Percentiles rank a stretch among this genome's conserved stretches.
Evolutionary conservation across 2,329 filamentous ascomycete species (phyloP).

Genomic region (Clarireedia monteithiana): DNA sequence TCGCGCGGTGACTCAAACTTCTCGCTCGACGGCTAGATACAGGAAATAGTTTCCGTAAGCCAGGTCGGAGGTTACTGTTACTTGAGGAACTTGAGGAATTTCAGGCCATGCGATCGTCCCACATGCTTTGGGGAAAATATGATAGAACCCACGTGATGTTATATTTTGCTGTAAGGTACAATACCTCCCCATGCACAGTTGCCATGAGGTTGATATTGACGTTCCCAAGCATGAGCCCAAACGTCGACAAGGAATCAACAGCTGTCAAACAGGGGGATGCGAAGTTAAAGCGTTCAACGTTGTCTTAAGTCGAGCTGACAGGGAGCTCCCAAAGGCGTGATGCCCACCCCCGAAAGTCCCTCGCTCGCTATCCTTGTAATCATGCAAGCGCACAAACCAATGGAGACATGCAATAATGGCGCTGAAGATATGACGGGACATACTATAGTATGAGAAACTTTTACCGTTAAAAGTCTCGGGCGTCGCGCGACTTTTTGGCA

Average conservation of each 20-base stretch:
- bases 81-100: not conserved
- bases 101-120: conserved; percentile 5
- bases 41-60: conserved; percentile 3
- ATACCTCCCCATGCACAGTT: conserved; percentile 1
- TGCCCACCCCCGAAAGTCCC: not conserved
- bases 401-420: not conserved
- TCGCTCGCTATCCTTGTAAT: conserved; percentile 10
- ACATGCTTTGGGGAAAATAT: not conserved
- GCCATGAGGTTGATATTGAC: conserved; percentile 21
- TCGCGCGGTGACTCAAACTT: conserved; percentile 8
- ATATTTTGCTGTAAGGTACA: conserved; percentile 14
- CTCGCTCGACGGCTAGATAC: conserved; percentile 5
- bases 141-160: conserved; percentile 1
- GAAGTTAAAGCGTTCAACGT: conserved; percentile 7
- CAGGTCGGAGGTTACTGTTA: conserved; percentile 8
- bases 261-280: conserved; percentile 19
- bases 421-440: conserved; percentile 5
- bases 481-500: conserved; percentile 7
- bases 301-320: conserved; percentile 4
- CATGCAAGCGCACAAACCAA: conserved; percentile 12
- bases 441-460: conserved; percentile 12
- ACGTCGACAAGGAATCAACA: conserved; percentile 9
- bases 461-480: conserved; percentile 12
- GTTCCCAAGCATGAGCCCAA: conserved; percentile 16
- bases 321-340: not conserved